Evolutionary conservation across 2,329 filamentous ascomycete species (phyloP), one percentile per base, ranked within the genome.

Genomic region (Pezicula carpinea): DNA sequence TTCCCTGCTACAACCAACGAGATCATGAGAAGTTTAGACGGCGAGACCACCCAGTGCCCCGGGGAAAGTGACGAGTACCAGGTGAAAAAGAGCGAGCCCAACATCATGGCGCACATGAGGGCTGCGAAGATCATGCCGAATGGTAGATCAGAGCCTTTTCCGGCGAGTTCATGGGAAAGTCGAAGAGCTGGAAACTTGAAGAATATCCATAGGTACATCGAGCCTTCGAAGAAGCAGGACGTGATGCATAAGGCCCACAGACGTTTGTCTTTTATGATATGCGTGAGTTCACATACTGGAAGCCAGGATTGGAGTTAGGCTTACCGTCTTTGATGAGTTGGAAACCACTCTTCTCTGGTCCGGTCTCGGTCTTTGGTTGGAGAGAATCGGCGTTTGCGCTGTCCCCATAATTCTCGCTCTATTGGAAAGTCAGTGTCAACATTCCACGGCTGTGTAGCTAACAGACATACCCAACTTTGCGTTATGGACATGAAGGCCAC

Each of bases 151-250:
- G 0, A 67, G 65, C 26, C 66, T 59, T 8, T 47, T 18, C 51
- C 50, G 17, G 50, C 67, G 2, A 59, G 53, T 14, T 59, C 55
- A 34, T 68, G 67, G 10, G 68, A 65, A 10, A 66, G 64, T 47
- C 67, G 73, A 17, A 82, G 63, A 4, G 75, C 72, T 2, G 76
- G 73, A 4, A 77, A 75, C 70, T 78, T 80, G 65, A 79, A 80
- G 62, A 80, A 81, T 49, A 82, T 74, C 54, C 79, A 80, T 6
- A 82, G 67, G 57, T 80, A 82, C 67, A 82, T 76, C 13, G 76
- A 71, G 10, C 76, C 76, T 60, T 83, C 79, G 54, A 82, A 80
- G 55, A 77, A 70, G 47, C 71, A 77, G 2, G 75, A 74, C 2
- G 72, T 69, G 42, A 80, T 58, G 2, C 67, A 69, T 6, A 83